Evolutionary conservation across 345 rosid species (phyloP).

Genomic region (Luvunga scandens): DNA sequence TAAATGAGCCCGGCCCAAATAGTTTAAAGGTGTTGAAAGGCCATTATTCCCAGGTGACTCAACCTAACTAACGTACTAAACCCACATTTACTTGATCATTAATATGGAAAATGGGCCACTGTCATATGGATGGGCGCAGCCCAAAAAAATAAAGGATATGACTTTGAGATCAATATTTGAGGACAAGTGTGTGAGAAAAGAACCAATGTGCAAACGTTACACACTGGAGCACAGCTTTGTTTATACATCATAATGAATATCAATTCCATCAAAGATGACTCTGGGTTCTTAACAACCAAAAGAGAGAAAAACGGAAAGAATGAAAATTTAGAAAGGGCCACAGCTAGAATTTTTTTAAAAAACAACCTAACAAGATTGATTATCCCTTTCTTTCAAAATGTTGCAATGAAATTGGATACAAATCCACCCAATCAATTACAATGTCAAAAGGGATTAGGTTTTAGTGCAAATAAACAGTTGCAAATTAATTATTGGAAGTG

Average conservation of each 20-base stretch:
- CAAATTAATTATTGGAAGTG: background rate
- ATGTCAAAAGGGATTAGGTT: conserved; percentile 44
- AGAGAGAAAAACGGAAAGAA: background rate
- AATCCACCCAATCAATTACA: background rate
- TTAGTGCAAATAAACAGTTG: conserved; percentile 21
- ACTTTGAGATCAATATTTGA: too few relatives aligned
- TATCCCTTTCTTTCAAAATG: background rate
- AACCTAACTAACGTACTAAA: background rate
- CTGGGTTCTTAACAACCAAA: background rate
- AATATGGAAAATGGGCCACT: background rate
- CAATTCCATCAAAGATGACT: background rate
- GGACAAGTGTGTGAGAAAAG: background rate
- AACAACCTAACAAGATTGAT: background rate
- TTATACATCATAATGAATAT: background rate
- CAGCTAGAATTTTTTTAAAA: background rate
- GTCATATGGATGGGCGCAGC: background rate
- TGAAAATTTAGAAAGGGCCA: background rate
- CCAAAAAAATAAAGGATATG: background rate
- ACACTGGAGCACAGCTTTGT: background rate
- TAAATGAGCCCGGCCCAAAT: too few relatives aligned
- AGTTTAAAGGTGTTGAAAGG: background rate
- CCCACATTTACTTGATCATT: background rate
- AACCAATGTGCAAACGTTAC: background rate
- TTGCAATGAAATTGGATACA: background rate
- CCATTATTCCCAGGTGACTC: background rate